Conservation (phyloP, 306 rosid species). For the Cucurbita maxima region DNA sequence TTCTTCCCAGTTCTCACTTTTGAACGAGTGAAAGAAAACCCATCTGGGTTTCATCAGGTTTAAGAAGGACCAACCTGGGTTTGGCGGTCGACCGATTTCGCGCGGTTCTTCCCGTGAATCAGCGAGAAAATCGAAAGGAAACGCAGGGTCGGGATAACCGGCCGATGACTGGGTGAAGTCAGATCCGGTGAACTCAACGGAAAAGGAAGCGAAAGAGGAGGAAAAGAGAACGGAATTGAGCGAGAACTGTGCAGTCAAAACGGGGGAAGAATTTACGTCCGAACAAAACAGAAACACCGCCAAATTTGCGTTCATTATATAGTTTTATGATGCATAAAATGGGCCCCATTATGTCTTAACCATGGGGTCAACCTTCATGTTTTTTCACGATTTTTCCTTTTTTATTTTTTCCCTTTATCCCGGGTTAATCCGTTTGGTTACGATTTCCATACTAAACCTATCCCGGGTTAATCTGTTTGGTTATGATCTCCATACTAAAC, state of each 20-base stretch:
- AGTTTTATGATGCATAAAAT: neutral
- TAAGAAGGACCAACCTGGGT: neutral
- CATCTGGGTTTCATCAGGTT: neutral
- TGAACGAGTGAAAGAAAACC: neutral
- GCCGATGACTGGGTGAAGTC: neutral
- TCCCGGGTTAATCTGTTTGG: neutral
- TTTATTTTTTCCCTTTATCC: no score
- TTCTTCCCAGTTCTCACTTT: neutral
- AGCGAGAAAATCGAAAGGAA: neutral
- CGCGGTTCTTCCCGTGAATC: neutral
- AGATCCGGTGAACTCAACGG: neutral
- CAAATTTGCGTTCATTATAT: constrained; percentile 1
- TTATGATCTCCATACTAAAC: neutral
- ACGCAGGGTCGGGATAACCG: neutral
- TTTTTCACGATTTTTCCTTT: neutral
- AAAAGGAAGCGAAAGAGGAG: neutral
- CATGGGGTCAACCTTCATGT: neutral
- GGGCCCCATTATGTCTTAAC: neutral
- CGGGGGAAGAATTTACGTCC: neutral
- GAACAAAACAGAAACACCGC: constrained; percentile 7
- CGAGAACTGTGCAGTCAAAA: neutral
- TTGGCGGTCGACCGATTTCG: neutral
- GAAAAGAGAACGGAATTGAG: neutral
- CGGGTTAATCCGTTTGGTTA: neutral
- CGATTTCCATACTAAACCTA: neutral